Evolutionary conservation across 2,329 filamentous ascomycete genomes (phyloP), one percentile per base, ranked within the genome.

Genomic region (Penicillium sp.): DNA sequence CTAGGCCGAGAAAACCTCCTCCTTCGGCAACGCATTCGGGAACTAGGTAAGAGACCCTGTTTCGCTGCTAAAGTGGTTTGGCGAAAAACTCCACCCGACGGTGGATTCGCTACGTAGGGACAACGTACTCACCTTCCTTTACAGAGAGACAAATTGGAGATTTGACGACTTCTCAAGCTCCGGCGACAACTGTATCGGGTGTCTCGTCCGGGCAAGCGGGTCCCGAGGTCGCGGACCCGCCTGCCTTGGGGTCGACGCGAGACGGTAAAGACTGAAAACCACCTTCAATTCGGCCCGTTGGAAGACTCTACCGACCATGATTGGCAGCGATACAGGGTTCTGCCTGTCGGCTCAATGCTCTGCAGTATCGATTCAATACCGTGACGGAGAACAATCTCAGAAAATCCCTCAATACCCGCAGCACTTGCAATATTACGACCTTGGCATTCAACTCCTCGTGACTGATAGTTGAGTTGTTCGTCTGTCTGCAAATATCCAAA

Each of bases 1-100:
- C 61, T 81, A 29, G 72, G 70, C 9, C 69, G 78, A 39, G 78
- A 81, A 55, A 81, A 81, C 49, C 75, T 78, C 55, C 77, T 81
- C 69, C 66, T 81, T 36, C 72, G 74, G 21, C 69, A 75, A 57
- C 68, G 78, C 11, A 79, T 81, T 47, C 71, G 77, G 34, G 78
- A 81, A 55, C 62, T 81, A 56, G 76, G 75, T 77, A 66, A 57
- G 67, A 45, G 16, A 45, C 16, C 29, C 11, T 16, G 18, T 14
- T 22, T 27, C 46, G 16, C 29, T 22, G 43, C 43, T 18, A 14
- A 5, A 10, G 22, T 29, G 27, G 21, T 32, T 13, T 5, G 18
- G 31, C 43, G 14, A 46, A 55, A 49, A 36, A 45, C 45, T 43
- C 49, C 49, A n/a, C 40, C 46, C 39, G 45, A 34, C 13, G 18